Evolutionary conservation across 192 early-diverging fungal species (phyloP), one percentile per base, ranked within the genome.

Genomic region (Globomyces pollinis-pini): DNA sequence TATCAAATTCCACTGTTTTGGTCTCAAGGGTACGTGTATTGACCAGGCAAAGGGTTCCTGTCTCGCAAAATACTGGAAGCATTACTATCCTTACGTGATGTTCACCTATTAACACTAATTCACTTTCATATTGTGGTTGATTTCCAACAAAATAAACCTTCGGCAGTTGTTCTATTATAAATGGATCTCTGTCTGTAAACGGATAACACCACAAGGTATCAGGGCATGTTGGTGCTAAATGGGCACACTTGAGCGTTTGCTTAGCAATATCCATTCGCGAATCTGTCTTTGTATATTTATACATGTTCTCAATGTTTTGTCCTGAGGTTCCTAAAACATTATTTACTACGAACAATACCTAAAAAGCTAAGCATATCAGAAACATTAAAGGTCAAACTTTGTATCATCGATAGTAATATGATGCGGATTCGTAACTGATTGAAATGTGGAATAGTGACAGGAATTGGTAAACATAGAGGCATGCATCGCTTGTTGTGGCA

Each of bases 131-230:
- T 35, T 68, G 57, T 18, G 75, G 74, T 61, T 98, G 95, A 64
- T 92, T 95, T 21, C 92, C 93, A 41, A 94, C 68, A 69, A 90
- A 82, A 61, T 90, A 95, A n/a, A 98, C 76, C 60, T 94, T 81
- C 24, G 95, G 93, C 29, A 72, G 58, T 26, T 70, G 47, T 2
- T 68, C 57, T 34, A 98, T 66, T 11, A 98, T 76, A 60, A 98
- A 94, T 2, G 96, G 94, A 57, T 98, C 96, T 5, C 64, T 56
- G 36, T 88, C 79, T 62, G 77, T 79, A 61, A 89, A 97, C 31
- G 96, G 96, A 67, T 94, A 91, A 64, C 89, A 93, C 86, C 87
- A 92, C 55, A 98, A 73, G 11, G 93, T 96, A 71, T 98, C 96
- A 0, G 96, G 96, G 4, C 92, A 88, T 23, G 90, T 83, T 0